phyloP scores from a whole-genome alignment of 768 basidiomycete genomes.

The Leccinum imitatum region DNA sequence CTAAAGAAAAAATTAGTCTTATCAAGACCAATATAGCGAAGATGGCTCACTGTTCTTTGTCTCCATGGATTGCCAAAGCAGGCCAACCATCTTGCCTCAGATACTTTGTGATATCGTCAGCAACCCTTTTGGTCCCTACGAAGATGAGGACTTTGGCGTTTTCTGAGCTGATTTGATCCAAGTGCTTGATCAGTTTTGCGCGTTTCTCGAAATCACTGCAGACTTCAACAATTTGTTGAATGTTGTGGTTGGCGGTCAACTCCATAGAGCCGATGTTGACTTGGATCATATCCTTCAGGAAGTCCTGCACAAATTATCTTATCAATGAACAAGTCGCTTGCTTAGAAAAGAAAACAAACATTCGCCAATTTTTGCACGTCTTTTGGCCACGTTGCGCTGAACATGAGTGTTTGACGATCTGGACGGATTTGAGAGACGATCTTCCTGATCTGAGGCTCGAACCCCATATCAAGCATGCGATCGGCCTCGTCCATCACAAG shows the following conservation, averaged over 20 bases:
- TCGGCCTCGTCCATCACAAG: conserved; percentile 99
- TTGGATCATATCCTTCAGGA: conserved; percentile 95
- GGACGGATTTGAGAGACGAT: conserved; percentile 97
- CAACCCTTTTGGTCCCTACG: conserved; percentile 95
- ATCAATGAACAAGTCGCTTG: not conserved
- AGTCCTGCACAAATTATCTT: conserved; percentile 59
- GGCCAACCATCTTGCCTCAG: conserved; percentile 99
- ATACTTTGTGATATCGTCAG: conserved; percentile 98
- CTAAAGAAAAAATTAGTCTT: conserved; percentile 36
- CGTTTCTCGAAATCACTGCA: conserved; percentile 98
- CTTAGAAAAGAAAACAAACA: conserved; percentile 38
- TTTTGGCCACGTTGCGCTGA: conserved; percentile 99
- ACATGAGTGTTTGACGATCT: conserved; percentile 98
- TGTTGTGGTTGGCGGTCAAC: conserved; percentile 97
- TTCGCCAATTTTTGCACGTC: conserved; percentile 97
- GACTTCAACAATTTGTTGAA: conserved; percentile 93
- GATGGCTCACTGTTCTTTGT: conserved; percentile 89
- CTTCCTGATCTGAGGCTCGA: conserved; percentile 99
- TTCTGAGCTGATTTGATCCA: conserved; percentile 94
- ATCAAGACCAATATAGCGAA: not conserved
- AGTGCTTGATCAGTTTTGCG: conserved; percentile 91
- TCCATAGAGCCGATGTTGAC: conserved; percentile 99
- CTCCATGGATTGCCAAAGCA: conserved; percentile 98
- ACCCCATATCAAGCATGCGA: conserved; percentile 99
- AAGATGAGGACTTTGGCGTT: conserved; percentile 99